These are phyloP conservation scores for Wickerhamomyces subpelliculosus DNA, from an alignment of 805 yeast species.

Conservation along the genomic window DNA sequence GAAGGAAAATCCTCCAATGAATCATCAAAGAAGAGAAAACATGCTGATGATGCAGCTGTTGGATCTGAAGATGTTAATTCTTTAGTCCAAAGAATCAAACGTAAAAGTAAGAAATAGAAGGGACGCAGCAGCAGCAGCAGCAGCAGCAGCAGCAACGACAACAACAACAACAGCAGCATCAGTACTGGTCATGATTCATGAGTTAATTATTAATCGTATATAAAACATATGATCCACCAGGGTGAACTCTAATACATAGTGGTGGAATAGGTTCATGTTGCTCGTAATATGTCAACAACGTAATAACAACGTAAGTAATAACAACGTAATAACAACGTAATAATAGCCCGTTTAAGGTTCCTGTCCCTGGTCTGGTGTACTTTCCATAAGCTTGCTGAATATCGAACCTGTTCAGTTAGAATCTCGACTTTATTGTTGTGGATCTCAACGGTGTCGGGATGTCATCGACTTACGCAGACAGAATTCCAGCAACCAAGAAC, in stretches of 20 bases:
- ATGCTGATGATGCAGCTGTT: constrained; percentile 2
- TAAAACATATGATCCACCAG: too few species aligned
- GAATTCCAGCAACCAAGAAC: background rate
- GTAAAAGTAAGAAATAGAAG: constrained; percentile 24
- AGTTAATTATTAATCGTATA: too few species aligned
- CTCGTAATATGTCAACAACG: too few species aligned
- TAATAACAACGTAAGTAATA: too few species aligned
- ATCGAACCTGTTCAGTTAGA: too few species aligned
- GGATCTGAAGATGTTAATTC: constrained; percentile 14
- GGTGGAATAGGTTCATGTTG: too few species aligned
- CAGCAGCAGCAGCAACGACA: too few species aligned
- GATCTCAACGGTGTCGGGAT: background rate
- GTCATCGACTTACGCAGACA: background rate
- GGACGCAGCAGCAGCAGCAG: background rate
- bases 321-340: background rate
- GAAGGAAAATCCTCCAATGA: constrained; percentile 3
- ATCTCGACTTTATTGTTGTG: too few species aligned
- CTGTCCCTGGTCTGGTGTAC: background rate
- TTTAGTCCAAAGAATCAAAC: constrained; percentile 46
- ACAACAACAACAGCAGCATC: too few species aligned
- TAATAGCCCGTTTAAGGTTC: background rate
- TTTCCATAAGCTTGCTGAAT: too few species aligned
- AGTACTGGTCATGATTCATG: too few species aligned
- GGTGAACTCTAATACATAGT: too few species aligned
- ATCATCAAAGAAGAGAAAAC: constrained; percentile 2